Conservation (phyloP, 2,329 filamentous ascomycete genomes). For the Colletotrichum spaethianum region DNA sequence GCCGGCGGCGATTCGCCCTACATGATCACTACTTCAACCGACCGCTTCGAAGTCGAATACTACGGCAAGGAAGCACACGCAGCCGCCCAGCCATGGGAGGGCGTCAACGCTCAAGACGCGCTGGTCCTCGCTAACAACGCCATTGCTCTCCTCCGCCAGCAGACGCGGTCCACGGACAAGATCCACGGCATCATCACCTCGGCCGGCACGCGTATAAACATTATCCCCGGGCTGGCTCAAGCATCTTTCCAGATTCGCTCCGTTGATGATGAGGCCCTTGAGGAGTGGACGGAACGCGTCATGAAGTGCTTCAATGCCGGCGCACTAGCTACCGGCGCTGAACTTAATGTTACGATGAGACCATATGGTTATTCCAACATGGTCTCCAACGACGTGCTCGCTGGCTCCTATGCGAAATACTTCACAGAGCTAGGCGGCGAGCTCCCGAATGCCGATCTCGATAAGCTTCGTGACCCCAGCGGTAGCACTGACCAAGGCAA, state of each 20-base stretch:
- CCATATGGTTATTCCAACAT: conserved; percentile 51
- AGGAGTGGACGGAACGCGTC: conserved; percentile 44
- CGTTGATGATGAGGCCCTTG: conserved; percentile 51
- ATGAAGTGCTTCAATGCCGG: conserved; percentile 48
- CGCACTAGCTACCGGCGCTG: conserved; percentile 49
- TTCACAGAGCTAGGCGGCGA: conserved; percentile 45
- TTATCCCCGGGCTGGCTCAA: conserved; percentile 67
- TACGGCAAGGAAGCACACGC: conserved; percentile 62
- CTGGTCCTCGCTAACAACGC: conserved; percentile 57
- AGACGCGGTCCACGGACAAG: conserved; percentile 62
- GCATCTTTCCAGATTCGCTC: conserved; percentile 72
- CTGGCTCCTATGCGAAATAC: conserved; percentile 44
- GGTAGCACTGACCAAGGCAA: conserved; percentile 50
- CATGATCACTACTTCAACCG: conserved; percentile 37
- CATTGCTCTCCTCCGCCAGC: conserved; percentile 64
- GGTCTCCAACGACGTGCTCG: conserved; percentile 48
- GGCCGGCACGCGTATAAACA: conserved; percentile 56
- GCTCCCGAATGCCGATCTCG: conserved; percentile 45
- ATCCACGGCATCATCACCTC: conserved; percentile 64
- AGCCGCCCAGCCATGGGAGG: conserved; percentile 63
- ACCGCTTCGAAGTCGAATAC: conserved; percentile 54
- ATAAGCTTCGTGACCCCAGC: conserved; percentile 45
- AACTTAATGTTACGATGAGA: conserved; percentile 53
- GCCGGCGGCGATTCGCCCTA: conserved; percentile 28
- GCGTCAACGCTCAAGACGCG: conserved; percentile 66